Evolutionary conservation across 139 green algal species (phyloP).

Genomic region (Tetraselmis striata): DNA sequence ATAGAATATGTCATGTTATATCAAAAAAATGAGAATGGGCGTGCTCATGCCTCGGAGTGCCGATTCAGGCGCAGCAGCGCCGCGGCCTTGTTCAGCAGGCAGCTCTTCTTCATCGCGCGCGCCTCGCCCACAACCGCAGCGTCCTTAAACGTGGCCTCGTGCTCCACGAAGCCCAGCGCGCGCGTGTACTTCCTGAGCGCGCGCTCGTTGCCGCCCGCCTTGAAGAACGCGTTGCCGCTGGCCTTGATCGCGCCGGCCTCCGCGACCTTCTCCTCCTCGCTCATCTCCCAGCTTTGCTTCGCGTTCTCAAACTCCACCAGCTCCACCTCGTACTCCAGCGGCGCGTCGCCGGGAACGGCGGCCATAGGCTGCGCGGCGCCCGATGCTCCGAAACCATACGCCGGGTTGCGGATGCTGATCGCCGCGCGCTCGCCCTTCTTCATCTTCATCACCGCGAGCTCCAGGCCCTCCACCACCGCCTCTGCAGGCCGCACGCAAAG

Average conservation of each 20-base stretch:
- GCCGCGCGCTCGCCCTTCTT: slow-evolving; percentile 70
- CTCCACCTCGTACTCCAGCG: slow-evolving; percentile 55
- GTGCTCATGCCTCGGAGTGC: neutral
- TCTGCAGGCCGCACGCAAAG: slow-evolving; percentile 6
- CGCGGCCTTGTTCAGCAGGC: slow-evolving; percentile 80
- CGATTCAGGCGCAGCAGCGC: slow-evolving; percentile 62
- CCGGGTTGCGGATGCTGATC: slow-evolving; percentile 65
- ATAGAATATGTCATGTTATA: too few relatives aligned
- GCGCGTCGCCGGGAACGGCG: slow-evolving; percentile 35
- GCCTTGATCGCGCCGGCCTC: slow-evolving; percentile 70
- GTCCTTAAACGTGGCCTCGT: slow-evolving; percentile 37
- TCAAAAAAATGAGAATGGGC: too few relatives aligned
- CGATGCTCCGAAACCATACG: slow-evolving; percentile 56
- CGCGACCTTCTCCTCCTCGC: slow-evolving; percentile 73
- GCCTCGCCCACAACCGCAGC: slow-evolving; percentile 32
- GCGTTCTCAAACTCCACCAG: slow-evolving; percentile 59
- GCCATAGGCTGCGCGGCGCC: slow-evolving; percentile 19
- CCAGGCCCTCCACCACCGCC: slow-evolving; percentile 60
- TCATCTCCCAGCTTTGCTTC: slow-evolving; percentile 92
- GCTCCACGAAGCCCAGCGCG: slow-evolving; percentile 45
- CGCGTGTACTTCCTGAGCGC: slow-evolving; percentile 66
- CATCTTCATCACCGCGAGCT: slow-evolving; percentile 83
- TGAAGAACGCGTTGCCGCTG: slow-evolving; percentile 83
- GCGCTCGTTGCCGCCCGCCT: slow-evolving; percentile 58
- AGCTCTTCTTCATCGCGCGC: slow-evolving; percentile 63